Evolutionary conservation across 139 green algal species (phyloP).

Genomic region (Asterochloris sp.): DNA sequence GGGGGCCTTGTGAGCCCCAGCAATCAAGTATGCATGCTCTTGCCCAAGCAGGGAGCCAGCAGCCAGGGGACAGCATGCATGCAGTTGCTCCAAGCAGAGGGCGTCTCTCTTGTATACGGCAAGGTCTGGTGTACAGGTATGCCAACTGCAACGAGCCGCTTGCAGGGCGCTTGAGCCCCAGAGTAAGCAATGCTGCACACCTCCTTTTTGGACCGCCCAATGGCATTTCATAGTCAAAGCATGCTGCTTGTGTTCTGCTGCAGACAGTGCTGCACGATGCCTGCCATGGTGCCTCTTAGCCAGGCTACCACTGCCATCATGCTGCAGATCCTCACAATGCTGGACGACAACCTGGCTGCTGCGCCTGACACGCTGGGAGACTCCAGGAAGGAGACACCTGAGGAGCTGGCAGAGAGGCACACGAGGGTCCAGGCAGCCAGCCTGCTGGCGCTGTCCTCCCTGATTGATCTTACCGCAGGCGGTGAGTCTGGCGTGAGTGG

Average conservation of each 20-base stretch:
- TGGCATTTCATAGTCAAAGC: too few species aligned
- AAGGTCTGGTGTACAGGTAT: too few species aligned
- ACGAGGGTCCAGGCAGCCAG: slow-evolving; percentile 56
- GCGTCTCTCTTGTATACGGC: too few species aligned
- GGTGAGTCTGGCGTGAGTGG: background rate
- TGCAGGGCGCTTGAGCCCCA: too few species aligned
- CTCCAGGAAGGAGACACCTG: slow-evolving; percentile 51
- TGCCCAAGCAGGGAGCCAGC: background rate
- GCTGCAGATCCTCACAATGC: slow-evolving; percentile 48
- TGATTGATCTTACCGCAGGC: slow-evolving; percentile 38
- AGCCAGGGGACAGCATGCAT: background rate
- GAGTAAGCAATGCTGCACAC: too few species aligned
- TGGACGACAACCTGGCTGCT: slow-evolving; percentile 37
- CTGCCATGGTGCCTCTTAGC: too few species aligned
- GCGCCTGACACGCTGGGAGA: slow-evolving; percentile 56
- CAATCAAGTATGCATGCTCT: background rate
- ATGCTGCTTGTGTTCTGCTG: background rate
- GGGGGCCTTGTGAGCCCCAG: background rate
- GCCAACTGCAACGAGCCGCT: too few species aligned
- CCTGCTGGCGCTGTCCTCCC: slow-evolving; percentile 42
- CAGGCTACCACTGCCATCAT: background rate
- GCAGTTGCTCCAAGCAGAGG: background rate
- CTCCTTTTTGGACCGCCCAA: too few species aligned
- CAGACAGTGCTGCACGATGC: too few species aligned
- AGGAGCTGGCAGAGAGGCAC: slow-evolving; percentile 68